Base-by-base conservation (phyloP, 176 grass and related monocot species). In the Zoysia japonica region DNA sequence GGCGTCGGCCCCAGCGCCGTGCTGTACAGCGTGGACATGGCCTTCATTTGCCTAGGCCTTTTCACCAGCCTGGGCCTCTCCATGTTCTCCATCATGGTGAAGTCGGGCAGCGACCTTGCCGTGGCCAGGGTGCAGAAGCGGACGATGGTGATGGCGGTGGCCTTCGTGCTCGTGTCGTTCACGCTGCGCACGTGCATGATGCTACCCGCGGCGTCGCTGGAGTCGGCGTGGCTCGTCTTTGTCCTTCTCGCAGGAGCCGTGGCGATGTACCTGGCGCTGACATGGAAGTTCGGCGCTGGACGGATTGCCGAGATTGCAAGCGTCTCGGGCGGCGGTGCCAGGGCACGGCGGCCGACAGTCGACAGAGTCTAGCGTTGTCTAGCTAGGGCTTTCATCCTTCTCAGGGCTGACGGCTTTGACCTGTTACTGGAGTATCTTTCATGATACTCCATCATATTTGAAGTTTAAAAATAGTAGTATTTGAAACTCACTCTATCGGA, bases 11-110 rank as follows among this genome's bases (percentile, higher is more conserved):
- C 0, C 28, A 28, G 28, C 28, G 28, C 4, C 14, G 15, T 5
- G 2, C 9, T 75, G 28, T 45, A 70, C 78, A 17, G 4, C 48
- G 48, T 15, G 3, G 37, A 57, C 68, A 5, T 81, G 48, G 63
- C 13, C 5, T 75, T 75, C 52, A 54, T 73, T 3, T 37, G 49
- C 59, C 69, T 74, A 0, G 49, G 69, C 6, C 6, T 86, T 12
- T 70, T 81, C 78, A 47, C 85, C 3, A 87, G 85, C 85, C 69
- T 87, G 3, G 71, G 64, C 12, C 49, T 86, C 6, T 87, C 70
- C 77, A 81, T 80, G 78, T 76, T 62, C 78, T 61, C 85, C 2
- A 62, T 87, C 62, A 20, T 70, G 17, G 28, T 28, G 28, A 43
- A 36, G 50, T 19, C 70, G n/a, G 52, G 71, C 57, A 9, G 19